phyloP scores from a whole-genome alignment of 352 stramenopile species.

The Peronospora belbahrii region DNA sequence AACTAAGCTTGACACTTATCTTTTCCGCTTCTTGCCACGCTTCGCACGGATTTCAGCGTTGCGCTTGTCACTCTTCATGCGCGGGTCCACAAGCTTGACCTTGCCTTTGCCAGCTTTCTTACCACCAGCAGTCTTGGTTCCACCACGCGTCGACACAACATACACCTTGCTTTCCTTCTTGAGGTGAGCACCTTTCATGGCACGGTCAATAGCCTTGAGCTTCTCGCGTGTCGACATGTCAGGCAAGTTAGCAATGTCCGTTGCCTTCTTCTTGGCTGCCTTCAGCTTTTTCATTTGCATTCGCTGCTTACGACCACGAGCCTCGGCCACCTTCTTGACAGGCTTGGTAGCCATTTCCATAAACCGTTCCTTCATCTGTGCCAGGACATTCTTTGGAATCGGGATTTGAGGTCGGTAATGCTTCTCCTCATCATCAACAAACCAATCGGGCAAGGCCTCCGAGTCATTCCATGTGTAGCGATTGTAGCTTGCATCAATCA shows the following conservation, averaged over 20 bases:
- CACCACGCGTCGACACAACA: constrained; percentile 87
- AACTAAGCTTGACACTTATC: constrained; percentile 29
- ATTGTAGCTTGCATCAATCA: constrained; percentile 99
- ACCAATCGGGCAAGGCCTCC: constrained; percentile 95
- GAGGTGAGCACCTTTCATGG: constrained; percentile 88
- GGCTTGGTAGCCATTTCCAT: constrained; percentile 94
- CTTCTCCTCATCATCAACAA: constrained; percentile 92
- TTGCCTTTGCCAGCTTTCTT: constrained; percentile 82
- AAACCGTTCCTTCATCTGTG: constrained; percentile 97
- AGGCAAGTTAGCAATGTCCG: constrained; percentile 90
- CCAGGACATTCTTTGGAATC: constrained; percentile 93
- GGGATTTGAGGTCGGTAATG: constrained; percentile 98
- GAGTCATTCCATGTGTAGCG: constrained; percentile 98
- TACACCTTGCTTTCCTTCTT: constrained; percentile 95
- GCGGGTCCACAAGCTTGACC: constrained; percentile 96
- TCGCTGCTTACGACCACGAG: constrained; percentile 92
- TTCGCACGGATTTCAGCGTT: constrained; percentile 78
- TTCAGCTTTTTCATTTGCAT: constrained; percentile 92
- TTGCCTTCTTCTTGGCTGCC: constrained; percentile 96
- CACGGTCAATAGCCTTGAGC: constrained; percentile 96
- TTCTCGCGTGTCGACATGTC: constrained; percentile 98
- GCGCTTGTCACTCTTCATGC: constrained; percentile 96
- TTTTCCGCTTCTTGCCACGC: constrained; percentile 83
- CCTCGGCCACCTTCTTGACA: constrained; percentile 99
- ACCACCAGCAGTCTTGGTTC: constrained; percentile 45